Evolutionary conservation across 2,329 filamentous ascomycete genomes (phyloP), one percentile per base, ranked within the genome.

Genomic region (Cladosporium sp.): DNA sequence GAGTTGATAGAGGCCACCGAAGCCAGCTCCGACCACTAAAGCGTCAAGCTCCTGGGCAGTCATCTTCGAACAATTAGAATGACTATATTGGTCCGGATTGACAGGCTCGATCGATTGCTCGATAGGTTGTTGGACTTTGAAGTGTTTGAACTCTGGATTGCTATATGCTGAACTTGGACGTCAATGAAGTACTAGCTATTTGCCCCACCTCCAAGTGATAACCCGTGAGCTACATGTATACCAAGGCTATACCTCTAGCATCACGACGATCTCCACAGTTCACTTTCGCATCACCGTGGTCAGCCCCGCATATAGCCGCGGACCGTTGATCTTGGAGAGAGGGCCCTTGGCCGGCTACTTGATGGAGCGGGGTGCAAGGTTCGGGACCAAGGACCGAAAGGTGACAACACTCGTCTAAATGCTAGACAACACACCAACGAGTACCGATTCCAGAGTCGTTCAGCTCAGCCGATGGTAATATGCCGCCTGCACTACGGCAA

Each of bases 1-100:
- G 64, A 80, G 72, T 36, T 78, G 63, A 54, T 79, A 80, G 8
- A 79, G 72, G 25, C 79, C 79, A 16, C 77, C 76, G 58, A 80
- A 79, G 0, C 79, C 78, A 43, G 78, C 79, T 25, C 79, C 79
- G 2, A 81, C 76, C 14, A 72, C 63, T 11, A 72, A 18, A 13
- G 68, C 71, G 51, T 73, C 71, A 25, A 68, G 51, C 11, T 70
- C 67, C 18, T 36, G 49, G 14, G 23, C 25, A 10, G 23, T 26
- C 49, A 53, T 53, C 1, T 21, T 30, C 2, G 1, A n/a, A n/a
- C 1, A n/a, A 28, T 53, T 2, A 18, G n/a, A 11, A 10, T n/a
- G 16, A 21, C 0, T 18, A 30, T 53, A 6, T 18, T 6, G 7
- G 39, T 36, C 32, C 5, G 4, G 18, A 30, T 11, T 2, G 18